A percentile compares a stretch with the other conserved stretches of the same genome.
phyloP scores from a whole-genome alignment of 2,329 filamentous ascomycete species.

The Diaporthe eres region DNA sequence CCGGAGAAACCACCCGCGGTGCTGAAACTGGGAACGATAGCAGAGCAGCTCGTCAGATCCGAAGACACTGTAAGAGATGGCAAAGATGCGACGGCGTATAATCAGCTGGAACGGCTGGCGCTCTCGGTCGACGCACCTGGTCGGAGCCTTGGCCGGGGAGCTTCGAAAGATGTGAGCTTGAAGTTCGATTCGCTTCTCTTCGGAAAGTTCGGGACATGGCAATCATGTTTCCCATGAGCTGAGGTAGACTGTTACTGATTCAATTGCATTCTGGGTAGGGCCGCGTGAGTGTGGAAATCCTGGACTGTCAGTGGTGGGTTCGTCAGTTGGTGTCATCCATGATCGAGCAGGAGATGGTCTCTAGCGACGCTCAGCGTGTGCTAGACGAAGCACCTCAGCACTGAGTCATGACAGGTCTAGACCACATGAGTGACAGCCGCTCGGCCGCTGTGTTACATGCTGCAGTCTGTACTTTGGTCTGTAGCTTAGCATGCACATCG shows the following conservation, averaged over 20 bases:
- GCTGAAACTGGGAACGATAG: slow-evolving; percentile 6
- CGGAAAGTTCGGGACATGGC: not conserved
- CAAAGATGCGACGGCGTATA: slow-evolving; percentile 4
- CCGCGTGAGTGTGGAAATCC: slow-evolving; percentile 27
- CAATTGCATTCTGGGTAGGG: not conserved
- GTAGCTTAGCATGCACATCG: slow-evolving; percentile 3
- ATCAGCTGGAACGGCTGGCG: slow-evolving; percentile 27
- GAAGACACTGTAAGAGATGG: not conserved
- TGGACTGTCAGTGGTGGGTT: slow-evolving; percentile 35
- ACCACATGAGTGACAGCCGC: not conserved
- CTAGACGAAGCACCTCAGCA: slow-evolving; percentile 30
- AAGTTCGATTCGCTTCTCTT: not conserved
- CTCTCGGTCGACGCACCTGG: slow-evolving; percentile 20
- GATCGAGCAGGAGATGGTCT: slow-evolving; percentile 22
- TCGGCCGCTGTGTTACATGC: not conserved
- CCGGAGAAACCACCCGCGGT: slow-evolving; percentile 24
- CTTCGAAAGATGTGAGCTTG: slow-evolving; percentile 9
- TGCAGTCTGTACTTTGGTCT: not conserved
- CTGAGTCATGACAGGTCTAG: slow-evolving; percentile 8
- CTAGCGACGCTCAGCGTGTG: slow-evolving; percentile 6
- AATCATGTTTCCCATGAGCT: not conserved
- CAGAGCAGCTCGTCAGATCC: not conserved
- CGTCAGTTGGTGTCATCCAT: slow-evolving; percentile 21
- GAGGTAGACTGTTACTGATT: not conserved
- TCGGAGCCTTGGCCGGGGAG: slow-evolving; percentile 28